Conservation (phyloP, 2,329 filamentous ascomycete genomes). For the Alternaria sp. region DNA sequence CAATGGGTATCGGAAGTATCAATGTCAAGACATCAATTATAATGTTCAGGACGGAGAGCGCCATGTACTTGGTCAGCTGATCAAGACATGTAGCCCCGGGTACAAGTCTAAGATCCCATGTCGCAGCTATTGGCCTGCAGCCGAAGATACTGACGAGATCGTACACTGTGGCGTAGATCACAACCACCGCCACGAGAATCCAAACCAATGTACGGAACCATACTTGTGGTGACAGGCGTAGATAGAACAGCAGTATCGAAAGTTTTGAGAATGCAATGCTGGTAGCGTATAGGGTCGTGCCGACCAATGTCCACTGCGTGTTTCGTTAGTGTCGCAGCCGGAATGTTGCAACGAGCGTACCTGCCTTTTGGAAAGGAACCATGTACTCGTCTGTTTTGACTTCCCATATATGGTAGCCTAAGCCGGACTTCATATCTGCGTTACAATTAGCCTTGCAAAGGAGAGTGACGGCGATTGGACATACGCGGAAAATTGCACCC, state of each 20-base stretch:
- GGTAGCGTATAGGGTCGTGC: neutral
- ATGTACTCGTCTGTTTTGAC: neutral
- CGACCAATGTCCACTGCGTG: neutral
- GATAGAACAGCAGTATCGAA: neutral
- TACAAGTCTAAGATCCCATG: neutral
- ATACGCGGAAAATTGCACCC: neutral
- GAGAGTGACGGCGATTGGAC: neutral
- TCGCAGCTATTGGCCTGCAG: neutral
- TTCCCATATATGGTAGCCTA: neutral
- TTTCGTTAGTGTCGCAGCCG: neutral
- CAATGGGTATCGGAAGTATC: neutral
- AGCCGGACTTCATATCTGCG: neutral
- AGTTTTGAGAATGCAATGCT: conserved; percentile 1
- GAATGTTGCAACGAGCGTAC: neutral
- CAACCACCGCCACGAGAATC: neutral
- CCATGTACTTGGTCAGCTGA: neutral
- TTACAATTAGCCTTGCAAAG: neutral
- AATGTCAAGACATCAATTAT: neutral
- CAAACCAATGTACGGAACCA: neutral
- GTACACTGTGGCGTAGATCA: neutral
- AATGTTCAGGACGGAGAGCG: neutral
- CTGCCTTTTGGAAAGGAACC: neutral
- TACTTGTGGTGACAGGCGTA: neutral
- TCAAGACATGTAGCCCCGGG: neutral
- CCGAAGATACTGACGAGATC: neutral